Conservation (phyloP, 176 grass and related monocot species). For the Cenchrus fungigraminus region DNA sequence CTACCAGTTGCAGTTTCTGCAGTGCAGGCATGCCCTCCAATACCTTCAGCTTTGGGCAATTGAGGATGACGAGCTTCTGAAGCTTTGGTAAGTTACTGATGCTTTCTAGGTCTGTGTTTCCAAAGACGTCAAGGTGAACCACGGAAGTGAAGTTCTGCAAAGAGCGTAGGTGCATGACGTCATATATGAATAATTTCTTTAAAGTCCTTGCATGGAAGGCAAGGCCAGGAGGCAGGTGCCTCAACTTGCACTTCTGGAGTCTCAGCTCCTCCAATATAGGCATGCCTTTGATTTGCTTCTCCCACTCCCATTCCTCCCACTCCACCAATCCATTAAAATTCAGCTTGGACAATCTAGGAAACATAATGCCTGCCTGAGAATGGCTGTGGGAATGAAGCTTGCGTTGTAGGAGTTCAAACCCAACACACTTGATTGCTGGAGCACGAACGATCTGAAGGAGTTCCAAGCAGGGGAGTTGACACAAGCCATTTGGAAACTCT, state of each 20-base stretch:
- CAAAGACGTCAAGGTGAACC: not conserved
- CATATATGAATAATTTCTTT: not conserved
- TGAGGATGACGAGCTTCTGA: not conserved
- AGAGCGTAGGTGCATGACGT: not conserved
- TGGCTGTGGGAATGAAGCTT: fast-evolving
- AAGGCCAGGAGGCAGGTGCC: not conserved
- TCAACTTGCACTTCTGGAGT: conserved; percentile 31
- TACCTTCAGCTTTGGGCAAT: not conserved
- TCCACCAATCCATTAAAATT: conserved; percentile 31
- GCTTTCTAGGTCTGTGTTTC: not conserved
- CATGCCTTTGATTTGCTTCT: conserved; percentile 37
- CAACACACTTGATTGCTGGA: conserved; percentile 23
- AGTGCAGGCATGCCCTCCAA: not conserved
- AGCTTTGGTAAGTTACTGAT: not conserved
- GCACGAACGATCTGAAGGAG: not conserved
- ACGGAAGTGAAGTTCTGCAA: conserved; percentile 21
- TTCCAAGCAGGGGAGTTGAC: conserved; percentile 21
- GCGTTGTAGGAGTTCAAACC: conserved; percentile 33
- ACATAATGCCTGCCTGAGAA: not conserved
- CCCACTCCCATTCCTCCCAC: conserved; percentile 36
- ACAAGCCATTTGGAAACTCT: conserved; percentile 14
- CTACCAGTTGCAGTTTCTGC: not conserved
- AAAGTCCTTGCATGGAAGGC: not conserved
- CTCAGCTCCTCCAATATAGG: conserved; percentile 14
- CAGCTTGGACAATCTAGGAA: not conserved